Base-by-base conservation (phyloP, 176 grass and related monocot species). In the Paspalum notatum region DNA sequence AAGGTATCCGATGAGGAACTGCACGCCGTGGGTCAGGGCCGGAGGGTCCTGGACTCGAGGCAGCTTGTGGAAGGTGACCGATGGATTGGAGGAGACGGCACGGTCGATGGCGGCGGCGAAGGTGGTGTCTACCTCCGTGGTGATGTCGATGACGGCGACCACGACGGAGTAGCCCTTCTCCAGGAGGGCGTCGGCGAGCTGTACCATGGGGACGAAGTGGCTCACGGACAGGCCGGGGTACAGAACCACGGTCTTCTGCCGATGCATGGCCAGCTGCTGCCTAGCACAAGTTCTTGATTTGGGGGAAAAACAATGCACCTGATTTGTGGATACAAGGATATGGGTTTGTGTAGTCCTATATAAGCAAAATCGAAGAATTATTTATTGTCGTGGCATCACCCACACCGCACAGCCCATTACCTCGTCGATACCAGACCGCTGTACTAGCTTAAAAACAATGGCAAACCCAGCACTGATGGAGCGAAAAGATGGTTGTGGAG, bases 201-300 rank as follows among this genome's bases (percentile, higher is more conserved):
- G 14, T 40, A 87, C 51, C 85, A 87, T 91, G 26, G 89, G 81
- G 70, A 54, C 38, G 13, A 87, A 46, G 64, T 91, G 89, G 68
- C 89, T 70, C 5, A 79, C 49, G 22, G 11, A 18, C 26, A 80
- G 60, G 41, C 14, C 39, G 6, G 86, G 78, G 82, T 83, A 92
- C 2, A 91, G 71, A 20, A 87, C 85, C 4, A 91, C 40, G 8
- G n/a, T 62, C 84, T 87, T 82, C 66, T 62, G n/a, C n/a, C n/a
- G n/a, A n/a, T n/a, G n/a, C n/a, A n/a, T n/a, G n/a, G n/a, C n/a
- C n/a, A n/a, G n/a, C n/a, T n/a, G n/a, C n/a, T n/a, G n/a, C n/a
- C n/a, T n/a, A n/a, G n/a, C n/a, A n/a, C n/a, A n/a, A n/a, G n/a
- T n/a, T n/a, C n/a, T n/a, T n/a, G n/a, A n/a, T n/a, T n/a, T n/a